These are phyloP conservation scores for Jimgerdemannia flammicorona DNA, from an alignment of 192 early-diverging fungal genomes.

Conservation along the genomic window DNA sequence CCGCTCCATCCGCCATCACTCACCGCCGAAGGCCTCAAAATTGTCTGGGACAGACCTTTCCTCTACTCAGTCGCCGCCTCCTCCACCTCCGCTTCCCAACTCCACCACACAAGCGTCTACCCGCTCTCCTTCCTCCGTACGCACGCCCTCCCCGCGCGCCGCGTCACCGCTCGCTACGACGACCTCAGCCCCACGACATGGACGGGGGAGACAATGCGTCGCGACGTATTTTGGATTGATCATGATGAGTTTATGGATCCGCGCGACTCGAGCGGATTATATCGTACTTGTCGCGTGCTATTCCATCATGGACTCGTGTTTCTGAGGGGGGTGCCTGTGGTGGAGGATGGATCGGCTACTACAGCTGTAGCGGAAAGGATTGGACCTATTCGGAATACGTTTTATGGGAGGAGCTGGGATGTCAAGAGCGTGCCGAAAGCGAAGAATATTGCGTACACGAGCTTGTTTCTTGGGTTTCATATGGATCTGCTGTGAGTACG, in stretches of 20 bases:
- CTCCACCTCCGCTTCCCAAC: too few species aligned
- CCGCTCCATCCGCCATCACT: constrained; percentile 15
- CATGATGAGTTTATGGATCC: constrained; percentile 58
- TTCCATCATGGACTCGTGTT: constrained; percentile 68
- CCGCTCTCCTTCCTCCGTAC: constrained; percentile 25
- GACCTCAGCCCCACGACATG: constrained; percentile 33
- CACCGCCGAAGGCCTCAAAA: constrained; percentile 24
- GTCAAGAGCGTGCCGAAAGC: constrained; percentile 71
- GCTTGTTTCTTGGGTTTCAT: constrained; percentile 73
- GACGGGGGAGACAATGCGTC: constrained; percentile 32
- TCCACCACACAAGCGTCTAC: constrained; percentile 27
- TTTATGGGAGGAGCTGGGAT: constrained; percentile 77
- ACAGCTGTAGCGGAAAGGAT: constrained; percentile 54
- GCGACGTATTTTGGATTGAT: constrained; percentile 41
- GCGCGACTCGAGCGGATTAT: constrained; percentile 36
- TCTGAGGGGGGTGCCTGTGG: constrained; percentile 55
- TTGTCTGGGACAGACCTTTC: constrained; percentile 46
- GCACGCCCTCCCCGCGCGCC: constrained; percentile 16
- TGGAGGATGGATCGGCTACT: constrained; percentile 49
- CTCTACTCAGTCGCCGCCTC: constrained; percentile 30
- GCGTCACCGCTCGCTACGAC: constrained; percentile 18
- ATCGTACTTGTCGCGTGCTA: constrained; percentile 49
- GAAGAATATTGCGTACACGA: constrained; percentile 85
- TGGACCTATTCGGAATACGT: constrained; percentile 64
- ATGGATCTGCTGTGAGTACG: constrained; percentile 80